phyloP scores from a whole-genome alignment of 345 rosid species.

The Erodium maritimum region DNA sequence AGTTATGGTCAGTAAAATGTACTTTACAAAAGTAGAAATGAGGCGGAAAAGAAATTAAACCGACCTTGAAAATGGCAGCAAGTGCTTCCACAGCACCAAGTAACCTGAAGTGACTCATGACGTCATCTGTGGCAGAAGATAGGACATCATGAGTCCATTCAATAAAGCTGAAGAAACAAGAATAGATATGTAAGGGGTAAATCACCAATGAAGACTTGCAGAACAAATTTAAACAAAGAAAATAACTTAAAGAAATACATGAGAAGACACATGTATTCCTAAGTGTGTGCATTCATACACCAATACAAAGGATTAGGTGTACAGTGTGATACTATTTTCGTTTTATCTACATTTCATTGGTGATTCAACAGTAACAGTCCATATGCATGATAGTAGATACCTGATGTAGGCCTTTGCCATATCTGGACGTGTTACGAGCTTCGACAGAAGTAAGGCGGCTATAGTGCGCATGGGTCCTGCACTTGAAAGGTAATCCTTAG shows the following conservation, averaged over 20 bases:
- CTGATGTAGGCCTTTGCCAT: slow-evolving; percentile 74
- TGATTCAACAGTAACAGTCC: too few relatives aligned
- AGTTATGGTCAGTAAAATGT: too few relatives aligned
- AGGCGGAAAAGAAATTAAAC: slow-evolving; percentile 8
- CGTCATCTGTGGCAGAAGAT: slow-evolving; percentile 47
- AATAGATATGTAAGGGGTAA: too few relatives aligned
- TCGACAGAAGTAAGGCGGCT: slow-evolving; percentile 71
- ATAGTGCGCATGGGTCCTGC: slow-evolving; percentile 95
- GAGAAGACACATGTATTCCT: too few relatives aligned
- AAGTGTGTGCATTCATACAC: too few relatives aligned
- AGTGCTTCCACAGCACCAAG: slow-evolving; percentile 84
- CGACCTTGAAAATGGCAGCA: slow-evolving; percentile 87
- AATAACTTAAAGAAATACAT: background rate
- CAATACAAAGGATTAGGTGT: too few relatives aligned
- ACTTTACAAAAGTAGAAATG: background rate
- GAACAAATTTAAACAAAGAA: slow-evolving; percentile 5
- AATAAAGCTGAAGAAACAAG: slow-evolving; percentile 20
- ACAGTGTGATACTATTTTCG: too few relatives aligned
- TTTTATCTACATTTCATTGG: too few relatives aligned
- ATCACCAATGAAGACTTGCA: too few relatives aligned
- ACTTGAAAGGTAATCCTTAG: slow-evolving; percentile 74
- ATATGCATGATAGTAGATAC: slow-evolving; percentile 17
- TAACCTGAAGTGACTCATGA: slow-evolving; percentile 49
- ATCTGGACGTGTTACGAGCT: slow-evolving; percentile 87
- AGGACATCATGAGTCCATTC: slow-evolving; percentile 80